Conservation (phyloP, 192 early-diverging fungal genomes). For the Pilaira anomala region DNA sequence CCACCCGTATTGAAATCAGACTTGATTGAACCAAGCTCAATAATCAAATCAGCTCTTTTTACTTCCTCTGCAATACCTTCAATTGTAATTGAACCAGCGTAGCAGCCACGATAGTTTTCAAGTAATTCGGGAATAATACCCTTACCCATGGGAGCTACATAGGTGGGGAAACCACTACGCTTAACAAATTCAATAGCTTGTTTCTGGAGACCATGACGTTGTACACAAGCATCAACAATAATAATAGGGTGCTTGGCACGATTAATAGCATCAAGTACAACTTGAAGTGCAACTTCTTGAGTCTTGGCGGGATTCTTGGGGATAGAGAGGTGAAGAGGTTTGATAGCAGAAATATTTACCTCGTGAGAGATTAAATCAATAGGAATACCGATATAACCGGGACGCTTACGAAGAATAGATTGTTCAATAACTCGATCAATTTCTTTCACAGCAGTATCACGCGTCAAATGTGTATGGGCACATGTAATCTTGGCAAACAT, state of each 20-base stretch:
- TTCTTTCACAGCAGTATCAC: constrained; percentile 35
- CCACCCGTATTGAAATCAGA: constrained; percentile 54
- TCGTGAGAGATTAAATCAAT: constrained; percentile 39
- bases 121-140: constrained; percentile 34
- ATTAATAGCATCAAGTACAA: constrained; percentile 30
- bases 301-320: constrained; percentile 31
- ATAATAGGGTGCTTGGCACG: constrained; percentile 43
- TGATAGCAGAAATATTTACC: constrained; percentile 16
- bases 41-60: constrained; percentile 36
- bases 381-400: constrained; percentile 43
- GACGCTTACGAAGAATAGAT: constrained; percentile 6
- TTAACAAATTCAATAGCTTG: constrained; percentile 29
- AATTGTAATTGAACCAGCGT: constrained; percentile 39
- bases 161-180: constrained; percentile 38
- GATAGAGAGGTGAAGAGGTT: constrained; percentile 22
- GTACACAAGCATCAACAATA: constrained; percentile 42
- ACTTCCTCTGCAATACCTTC: constrained; percentile 35
- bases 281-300: constrained; percentile 32
- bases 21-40: constrained; percentile 43
- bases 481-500: constrained; percentile 46
- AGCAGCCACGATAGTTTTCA: constrained; percentile 39
- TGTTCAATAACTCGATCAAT: constrained; percentile 38
- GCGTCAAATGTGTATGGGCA: constrained; percentile 33
- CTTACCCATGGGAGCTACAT: constrained; percentile 48
- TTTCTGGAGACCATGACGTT: constrained; percentile 24